Conservation (phyloP, 805 yeast species). For the Metschnikowia borealis region DNA sequence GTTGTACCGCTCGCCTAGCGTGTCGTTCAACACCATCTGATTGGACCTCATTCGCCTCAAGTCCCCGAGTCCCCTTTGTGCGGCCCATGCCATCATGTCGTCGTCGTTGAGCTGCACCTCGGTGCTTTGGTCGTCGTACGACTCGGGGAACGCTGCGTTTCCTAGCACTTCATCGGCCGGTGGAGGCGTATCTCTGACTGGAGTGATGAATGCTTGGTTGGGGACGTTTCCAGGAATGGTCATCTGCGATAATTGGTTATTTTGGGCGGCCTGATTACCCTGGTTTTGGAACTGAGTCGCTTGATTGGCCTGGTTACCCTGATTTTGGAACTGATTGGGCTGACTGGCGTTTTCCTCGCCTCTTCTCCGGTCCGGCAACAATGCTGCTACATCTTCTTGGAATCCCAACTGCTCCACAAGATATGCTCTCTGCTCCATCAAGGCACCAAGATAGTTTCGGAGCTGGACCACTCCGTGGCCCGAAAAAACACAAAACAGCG, state of each 20-base stretch:
- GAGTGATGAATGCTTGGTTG: not conserved
- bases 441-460: constrained; percentile 58
- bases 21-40: constrained; percentile 1
- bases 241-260: too few relatives aligned
- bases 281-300: not conserved
- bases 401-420: constrained; percentile 17
- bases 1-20: constrained; percentile 6
- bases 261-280: too few relatives aligned
- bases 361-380: constrained; percentile 6
- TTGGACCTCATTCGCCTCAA: constrained; percentile 13
- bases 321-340: not conserved
- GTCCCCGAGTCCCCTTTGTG: constrained; percentile 29
- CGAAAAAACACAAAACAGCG: constrained; percentile 86
- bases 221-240: not conserved
- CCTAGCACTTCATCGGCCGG: constrained; percentile 14
- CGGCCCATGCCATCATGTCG: constrained; percentile 19
- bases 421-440: constrained; percentile 18
- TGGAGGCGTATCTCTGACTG: constrained; percentile 6
- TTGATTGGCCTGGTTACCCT: not conserved
- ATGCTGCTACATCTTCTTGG: constrained; percentile 9
- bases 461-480: constrained; percentile 82
- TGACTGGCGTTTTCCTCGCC: not conserved
- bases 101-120: constrained; percentile 9
- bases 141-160: constrained; percentile 8
- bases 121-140: not conserved